Evolutionary conservation across 495 filamentous ascomycete genomes (phyloP).

Genomic region (Penicillium angulare): DNA sequence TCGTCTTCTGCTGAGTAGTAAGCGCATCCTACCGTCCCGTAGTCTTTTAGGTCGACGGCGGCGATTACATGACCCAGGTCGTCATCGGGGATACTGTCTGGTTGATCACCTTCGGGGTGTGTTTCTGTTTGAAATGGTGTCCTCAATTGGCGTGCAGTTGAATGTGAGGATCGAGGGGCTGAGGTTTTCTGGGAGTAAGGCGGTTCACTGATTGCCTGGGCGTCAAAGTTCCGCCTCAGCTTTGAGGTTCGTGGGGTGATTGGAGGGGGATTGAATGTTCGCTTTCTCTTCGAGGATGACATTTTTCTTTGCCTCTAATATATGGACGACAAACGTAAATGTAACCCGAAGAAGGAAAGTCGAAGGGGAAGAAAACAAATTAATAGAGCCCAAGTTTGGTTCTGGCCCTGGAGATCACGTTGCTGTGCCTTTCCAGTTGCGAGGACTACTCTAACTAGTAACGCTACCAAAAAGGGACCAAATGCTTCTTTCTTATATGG

Average conservation of each 20-base stretch:
- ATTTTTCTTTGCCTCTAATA: conserved; percentile 11
- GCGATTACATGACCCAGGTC: conserved; percentile 74
- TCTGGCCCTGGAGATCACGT: too few relatives aligned
- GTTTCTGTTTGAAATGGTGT: conserved; percentile 11
- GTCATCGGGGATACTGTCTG: conserved; percentile 42
- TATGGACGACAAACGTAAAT: too few relatives aligned
- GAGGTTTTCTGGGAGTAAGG: neutral
- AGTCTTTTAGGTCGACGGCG: conserved; percentile 74
- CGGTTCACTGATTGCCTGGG: conserved; percentile 5
- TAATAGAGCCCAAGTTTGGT: too few relatives aligned
- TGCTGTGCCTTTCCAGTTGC: too few relatives aligned
- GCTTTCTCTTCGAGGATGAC: conserved; percentile 22
- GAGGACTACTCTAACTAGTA: too few relatives aligned
- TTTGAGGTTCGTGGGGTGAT: conserved; percentile 14
- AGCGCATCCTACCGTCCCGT: conserved; percentile 76
- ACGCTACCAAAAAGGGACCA: too few relatives aligned
- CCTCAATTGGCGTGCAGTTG: conserved; percentile 7
- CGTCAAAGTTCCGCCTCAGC: conserved; percentile 2
- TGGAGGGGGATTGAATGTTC: conserved; percentile 10
- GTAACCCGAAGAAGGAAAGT: too few relatives aligned
- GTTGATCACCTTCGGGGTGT: conserved; percentile 1
- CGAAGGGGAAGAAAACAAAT: too few relatives aligned
- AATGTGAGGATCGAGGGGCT: conserved; percentile 1
- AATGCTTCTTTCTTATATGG: too few relatives aligned
- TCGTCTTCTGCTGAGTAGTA: conserved; percentile 79